These are phyloP conservation scores for Meripilus lineatus DNA, from an alignment of 1,284 basidiomycete species.

Conservation along the genomic window DNA sequence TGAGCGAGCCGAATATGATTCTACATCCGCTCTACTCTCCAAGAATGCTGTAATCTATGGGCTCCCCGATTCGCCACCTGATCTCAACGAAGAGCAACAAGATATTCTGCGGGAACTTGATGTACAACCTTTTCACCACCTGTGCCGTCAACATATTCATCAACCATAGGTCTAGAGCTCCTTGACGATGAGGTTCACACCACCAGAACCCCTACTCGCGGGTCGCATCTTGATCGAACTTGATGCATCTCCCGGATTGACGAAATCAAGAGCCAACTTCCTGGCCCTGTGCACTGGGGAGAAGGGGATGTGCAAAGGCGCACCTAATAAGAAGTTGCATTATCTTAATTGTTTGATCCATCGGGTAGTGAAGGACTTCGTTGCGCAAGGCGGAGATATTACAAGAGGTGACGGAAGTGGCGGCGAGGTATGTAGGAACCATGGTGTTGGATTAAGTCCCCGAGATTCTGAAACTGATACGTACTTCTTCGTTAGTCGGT, in stretches of 20 bases:
- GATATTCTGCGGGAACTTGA: constrained; percentile 38
- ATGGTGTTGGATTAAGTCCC: constrained; percentile 1
- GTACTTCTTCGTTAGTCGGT: constrained; percentile 31
- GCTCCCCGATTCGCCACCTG: constrained; percentile 32
- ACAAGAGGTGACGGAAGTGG: constrained; percentile 47
- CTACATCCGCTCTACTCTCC: constrained; percentile 27
- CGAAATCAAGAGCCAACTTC: constrained; percentile 45
- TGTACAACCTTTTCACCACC: constrained; percentile 16
- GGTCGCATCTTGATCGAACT: constrained; percentile 38
- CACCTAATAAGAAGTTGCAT: constrained; percentile 40
- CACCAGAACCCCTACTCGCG: constrained; percentile 29
- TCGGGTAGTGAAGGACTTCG: constrained; percentile 40
- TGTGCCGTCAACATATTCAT: background rate
- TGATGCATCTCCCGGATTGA: constrained; percentile 31
- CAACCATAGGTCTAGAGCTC: constrained; percentile 30
- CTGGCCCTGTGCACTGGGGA: constrained; percentile 44
- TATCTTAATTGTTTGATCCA: constrained; percentile 41
- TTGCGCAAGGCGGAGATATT: constrained; percentile 46
- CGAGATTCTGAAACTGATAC: background rate
- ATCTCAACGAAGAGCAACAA: constrained; percentile 37
- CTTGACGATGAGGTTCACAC: constrained; percentile 29
- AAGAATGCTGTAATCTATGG: constrained; percentile 37
- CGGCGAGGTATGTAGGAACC: constrained; percentile 35
- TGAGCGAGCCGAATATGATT: constrained; percentile 26
- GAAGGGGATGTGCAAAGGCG: constrained; percentile 40